Evolutionary conservation across 805 yeast species (phyloP), one percentile per base, ranked within the genome.

Genomic region (Lipomyces spencermartinsiae): DNA sequence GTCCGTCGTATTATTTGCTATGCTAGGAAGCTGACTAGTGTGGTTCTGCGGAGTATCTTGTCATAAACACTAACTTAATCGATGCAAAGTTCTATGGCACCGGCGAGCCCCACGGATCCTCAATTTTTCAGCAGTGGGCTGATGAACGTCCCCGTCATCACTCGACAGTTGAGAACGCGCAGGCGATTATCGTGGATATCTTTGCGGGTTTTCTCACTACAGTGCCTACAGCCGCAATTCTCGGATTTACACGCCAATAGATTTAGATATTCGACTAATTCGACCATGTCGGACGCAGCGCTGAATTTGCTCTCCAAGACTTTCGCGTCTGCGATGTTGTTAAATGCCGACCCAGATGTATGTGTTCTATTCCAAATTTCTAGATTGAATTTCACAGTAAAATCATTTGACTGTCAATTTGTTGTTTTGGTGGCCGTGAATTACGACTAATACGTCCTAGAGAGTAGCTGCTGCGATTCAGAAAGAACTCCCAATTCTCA

Each of bases 401-500:
- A 10, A 33, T n/a, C 34, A n/a, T 14, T 19, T n/a, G n/a, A 59
- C 10, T 22, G 29, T 35, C 37, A 22, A 16, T 25, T 3, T 25
- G 25, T 49, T 14, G n/a, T 49, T 39, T 33, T 29, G 58, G n/a
- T 29, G 43, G 63, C 22, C 49, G 29, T 22, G 31, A 25, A 22
- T 43, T 43, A n/a, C 49, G 16, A 43, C 2, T 12, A 43, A 43
- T 16, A 56, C 14, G 5, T 34, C 8, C 57, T 53, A 61, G 62
- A 65, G 70, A 61, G 73, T 72, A 4, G 62, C 63, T n/a, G 68
- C 64, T 7, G 59, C 74, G 35, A 56, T 69, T n/a, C n/a, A 58
- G 55, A 31, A 55, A 16, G 51, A 58, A 16, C 62, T 73, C 29
- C 71, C 75, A 62, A 77, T 78, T 61, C 74, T 78, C 60, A 61